Percentiles rank a stretch among this genome's conserved stretches.
Conservation (phyloP, 192 early-diverging fungal species). For the Spinellus fusiger region DNA sequence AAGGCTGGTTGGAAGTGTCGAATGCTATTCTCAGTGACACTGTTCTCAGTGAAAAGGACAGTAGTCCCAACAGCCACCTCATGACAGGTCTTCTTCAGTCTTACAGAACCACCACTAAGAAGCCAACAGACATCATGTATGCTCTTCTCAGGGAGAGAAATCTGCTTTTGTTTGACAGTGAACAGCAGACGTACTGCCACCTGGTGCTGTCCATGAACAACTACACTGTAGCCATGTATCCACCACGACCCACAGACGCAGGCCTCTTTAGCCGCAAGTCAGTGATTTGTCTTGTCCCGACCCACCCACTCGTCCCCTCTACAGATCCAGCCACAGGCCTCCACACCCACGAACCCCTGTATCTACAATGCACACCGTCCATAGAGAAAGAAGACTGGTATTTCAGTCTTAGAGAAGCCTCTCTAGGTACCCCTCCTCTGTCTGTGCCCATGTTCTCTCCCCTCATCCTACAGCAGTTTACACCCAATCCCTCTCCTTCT, state of each 20-base stretch:
- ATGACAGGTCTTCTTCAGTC: no score
- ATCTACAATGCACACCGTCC: slow-evolving; percentile 49
- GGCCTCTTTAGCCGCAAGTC: slow-evolving; percentile 53
- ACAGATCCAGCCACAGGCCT: slow-evolving; percentile 18
- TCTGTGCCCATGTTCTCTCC: no score
- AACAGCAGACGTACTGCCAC: slow-evolving; percentile 63
- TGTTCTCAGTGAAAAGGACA: no score
- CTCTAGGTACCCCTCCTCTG: no score
- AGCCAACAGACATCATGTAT: slow-evolving; percentile 31
- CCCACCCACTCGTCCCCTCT: neutral
- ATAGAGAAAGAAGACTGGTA: slow-evolving; percentile 88
- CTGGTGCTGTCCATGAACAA: slow-evolving; percentile 68
- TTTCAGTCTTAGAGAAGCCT: slow-evolving; percentile 68
- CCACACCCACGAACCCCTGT: no score
- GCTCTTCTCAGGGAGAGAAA: slow-evolving; percentile 68
- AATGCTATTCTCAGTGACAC: no score
- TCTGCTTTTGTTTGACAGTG: slow-evolving; percentile 77
- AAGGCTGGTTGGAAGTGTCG: no score
- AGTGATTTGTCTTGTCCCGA: slow-evolving; percentile 40
- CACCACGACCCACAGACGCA: slow-evolving; percentile 44
- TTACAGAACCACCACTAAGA: neutral
- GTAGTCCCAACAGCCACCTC: no score
- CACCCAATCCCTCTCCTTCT: no score
- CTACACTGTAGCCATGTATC: slow-evolving; percentile 54
- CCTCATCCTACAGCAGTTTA: no score